Percentiles rank a stretch among this genome's conserved stretches.
These are phyloP conservation scores for Scenedesmus sp. DNA, from an alignment of 163 green algal species.

Conservation along the genomic window DNA sequence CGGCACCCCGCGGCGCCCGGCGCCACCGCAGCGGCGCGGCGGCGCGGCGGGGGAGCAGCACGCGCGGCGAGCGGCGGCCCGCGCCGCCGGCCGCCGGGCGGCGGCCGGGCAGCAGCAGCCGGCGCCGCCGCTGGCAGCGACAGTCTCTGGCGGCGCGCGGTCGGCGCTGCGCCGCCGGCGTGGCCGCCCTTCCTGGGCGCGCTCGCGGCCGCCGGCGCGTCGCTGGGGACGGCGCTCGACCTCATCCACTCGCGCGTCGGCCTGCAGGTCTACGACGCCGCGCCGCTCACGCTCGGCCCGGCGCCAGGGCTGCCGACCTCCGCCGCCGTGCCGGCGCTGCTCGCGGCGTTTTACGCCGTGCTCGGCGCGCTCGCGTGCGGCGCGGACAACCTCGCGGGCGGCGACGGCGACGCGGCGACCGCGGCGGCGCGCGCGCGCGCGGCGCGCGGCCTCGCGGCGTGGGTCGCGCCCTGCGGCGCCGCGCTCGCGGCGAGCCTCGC, in stretches of 20 bases:
- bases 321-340: conserved; percentile 59
- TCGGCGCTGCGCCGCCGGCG: no score
- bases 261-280: conserved; percentile 68
- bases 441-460: conserved; percentile 11
- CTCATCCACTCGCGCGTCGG: conserved; percentile 56
- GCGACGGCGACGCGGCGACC: background rate
- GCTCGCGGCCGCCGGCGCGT: background rate
- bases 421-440: no score
- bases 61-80: no score
- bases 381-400: background rate
- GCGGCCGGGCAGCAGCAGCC: no score
- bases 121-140: no score
- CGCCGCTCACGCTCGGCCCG: conserved; percentile 49
- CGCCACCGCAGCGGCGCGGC: no score
- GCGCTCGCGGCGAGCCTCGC: conserved; percentile 59
- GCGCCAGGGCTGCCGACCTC: conserved; percentile 73
- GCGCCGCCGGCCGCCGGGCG: no score
- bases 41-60: no score
- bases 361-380: conserved; percentile 1
- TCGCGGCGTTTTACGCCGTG: conserved; percentile 61
- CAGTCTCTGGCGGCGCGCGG: no score
- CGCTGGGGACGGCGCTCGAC: conserved; percentile 54
- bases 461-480: conserved; percentile 43
- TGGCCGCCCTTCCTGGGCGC: no score
- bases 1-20: no score